A percentile compares a stretch with the other conserved stretches of the same genome.
phyloP scores from a whole-genome alignment of 352 stramenopile species.

The Pythium utonaiense region DNA sequence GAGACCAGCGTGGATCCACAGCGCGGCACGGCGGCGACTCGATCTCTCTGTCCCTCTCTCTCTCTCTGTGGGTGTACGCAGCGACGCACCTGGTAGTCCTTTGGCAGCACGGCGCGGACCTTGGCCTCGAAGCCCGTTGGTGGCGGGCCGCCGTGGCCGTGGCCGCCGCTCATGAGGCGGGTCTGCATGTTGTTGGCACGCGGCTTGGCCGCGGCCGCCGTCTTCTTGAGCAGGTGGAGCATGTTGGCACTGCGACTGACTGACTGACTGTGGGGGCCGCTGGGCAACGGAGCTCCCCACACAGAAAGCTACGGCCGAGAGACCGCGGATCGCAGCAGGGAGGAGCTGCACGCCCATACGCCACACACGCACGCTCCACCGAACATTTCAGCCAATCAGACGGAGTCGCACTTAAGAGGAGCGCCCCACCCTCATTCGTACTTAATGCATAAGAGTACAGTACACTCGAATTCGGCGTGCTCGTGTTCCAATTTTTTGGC shows the following conservation, averaged over 20 bases:
- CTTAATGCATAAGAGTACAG: neutral
- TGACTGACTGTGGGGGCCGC: constrained; percentile 6
- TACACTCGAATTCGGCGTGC: neutral
- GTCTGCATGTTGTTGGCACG: constrained; percentile 46
- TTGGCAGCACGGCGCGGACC: constrained; percentile 76
- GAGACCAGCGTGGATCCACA: no score
- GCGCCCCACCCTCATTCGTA: constrained; percentile 3
- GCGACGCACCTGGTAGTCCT: constrained; percentile 84
- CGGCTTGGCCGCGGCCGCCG: constrained; percentile 45
- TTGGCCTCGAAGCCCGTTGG: constrained; percentile 80
- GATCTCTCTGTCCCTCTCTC: no score
- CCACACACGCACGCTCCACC: constrained; percentile 15
- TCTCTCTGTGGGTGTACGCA: no score
- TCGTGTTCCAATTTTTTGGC: constrained; percentile 4
- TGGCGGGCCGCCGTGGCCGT: constrained; percentile 52
- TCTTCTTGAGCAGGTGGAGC: constrained; percentile 79
- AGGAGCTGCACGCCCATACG: neutral
- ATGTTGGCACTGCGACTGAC: constrained; percentile 32
- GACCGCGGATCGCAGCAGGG: neutral
- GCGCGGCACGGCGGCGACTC: no score
- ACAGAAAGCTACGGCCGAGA: constrained; percentile 3
- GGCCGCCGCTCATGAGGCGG: constrained; percentile 69
- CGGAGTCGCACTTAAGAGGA: constrained; percentile 15
- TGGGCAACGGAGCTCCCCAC: neutral
- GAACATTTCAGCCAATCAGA: constrained; percentile 21